Conservation (phyloP, 2,329 filamentous ascomycete genomes). For the Clathrospora elynae region DNA sequence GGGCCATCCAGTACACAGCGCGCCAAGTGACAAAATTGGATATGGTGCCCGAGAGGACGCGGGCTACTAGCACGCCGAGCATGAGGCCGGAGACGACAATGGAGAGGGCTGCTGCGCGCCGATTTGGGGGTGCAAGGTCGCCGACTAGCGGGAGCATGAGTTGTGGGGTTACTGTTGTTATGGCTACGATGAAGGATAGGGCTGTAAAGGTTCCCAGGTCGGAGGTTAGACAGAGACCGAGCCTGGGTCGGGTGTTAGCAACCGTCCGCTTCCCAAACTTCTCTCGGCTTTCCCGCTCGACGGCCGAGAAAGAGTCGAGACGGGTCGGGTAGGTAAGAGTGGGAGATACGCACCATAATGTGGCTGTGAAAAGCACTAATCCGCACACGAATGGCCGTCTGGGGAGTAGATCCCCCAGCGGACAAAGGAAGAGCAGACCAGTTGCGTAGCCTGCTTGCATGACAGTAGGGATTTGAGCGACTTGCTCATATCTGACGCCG, state of each 20-base stretch:
- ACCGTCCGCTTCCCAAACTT: neutral
- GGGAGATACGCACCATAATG: conserved; percentile 60
- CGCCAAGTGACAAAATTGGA: conserved; percentile 77
- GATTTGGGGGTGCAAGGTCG: conserved; percentile 72
- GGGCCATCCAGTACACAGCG: conserved; percentile 76
- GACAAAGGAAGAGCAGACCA: conserved; percentile 75
- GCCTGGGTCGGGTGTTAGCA: conserved; percentile 26
- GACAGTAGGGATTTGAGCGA: conserved; percentile 71
- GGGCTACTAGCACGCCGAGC: conserved; percentile 75
- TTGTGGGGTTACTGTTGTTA: conserved; percentile 78
- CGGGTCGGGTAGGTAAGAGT: too few relatives aligned
- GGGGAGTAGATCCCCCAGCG: conserved; percentile 71
- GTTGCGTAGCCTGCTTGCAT: conserved; percentile 80
- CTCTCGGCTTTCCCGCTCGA: too few relatives aligned
- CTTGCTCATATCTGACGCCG: conserved; percentile 69
- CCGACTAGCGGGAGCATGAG: conserved; percentile 79
- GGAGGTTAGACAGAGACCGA: conserved; percentile 72
- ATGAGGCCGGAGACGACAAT: conserved; percentile 77
- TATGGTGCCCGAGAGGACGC: conserved; percentile 75
- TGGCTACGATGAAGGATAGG: conserved; percentile 73
- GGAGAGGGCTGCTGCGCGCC: conserved; percentile 71
- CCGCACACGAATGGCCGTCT: conserved; percentile 71
- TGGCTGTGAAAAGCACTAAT: conserved; percentile 70
- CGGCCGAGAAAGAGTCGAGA: too few relatives aligned
- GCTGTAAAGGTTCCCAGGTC: conserved; percentile 68